These are phyloP conservation scores for Fraxinus pennsylvanica DNA, from an alignment of 257 asterid genomes.

Conservation along the genomic window DNA sequence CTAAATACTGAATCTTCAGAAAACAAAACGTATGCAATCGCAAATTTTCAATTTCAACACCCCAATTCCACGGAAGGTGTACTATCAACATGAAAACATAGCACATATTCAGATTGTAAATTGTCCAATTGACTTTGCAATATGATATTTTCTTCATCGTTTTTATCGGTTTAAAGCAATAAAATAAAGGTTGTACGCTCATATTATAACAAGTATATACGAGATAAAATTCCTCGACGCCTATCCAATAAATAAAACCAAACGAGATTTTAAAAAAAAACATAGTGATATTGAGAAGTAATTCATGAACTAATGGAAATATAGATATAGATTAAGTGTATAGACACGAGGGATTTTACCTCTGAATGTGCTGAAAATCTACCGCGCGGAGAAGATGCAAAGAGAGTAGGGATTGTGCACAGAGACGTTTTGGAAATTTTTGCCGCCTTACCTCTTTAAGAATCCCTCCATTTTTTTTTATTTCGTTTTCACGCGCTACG, in stretches of 20 bases:
- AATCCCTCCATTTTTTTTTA: neutral
- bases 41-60: neutral
- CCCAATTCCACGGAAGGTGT: neutral
- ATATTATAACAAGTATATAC: neutral
- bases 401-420: neutral
- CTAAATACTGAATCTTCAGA: too few relatives aligned
- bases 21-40: too few relatives aligned
- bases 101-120: neutral
- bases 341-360: neutral
- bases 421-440: neutral
- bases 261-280: neutral
- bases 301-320: neutral
- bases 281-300: neutral
- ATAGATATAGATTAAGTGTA: neutral
- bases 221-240: neutral
- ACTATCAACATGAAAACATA: neutral
- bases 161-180: neutral
- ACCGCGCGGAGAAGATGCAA: neutral
- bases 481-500: neutral
- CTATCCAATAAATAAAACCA: neutral
- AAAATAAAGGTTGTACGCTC: neutral
- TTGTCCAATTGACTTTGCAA: neutral
- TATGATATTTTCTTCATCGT: neutral
- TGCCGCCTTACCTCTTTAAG: neutral
- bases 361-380: neutral